These are phyloP conservation scores for Fremontodendron californicum DNA, from an alignment of 345 rosid species.

Conservation along the genomic window DNA sequence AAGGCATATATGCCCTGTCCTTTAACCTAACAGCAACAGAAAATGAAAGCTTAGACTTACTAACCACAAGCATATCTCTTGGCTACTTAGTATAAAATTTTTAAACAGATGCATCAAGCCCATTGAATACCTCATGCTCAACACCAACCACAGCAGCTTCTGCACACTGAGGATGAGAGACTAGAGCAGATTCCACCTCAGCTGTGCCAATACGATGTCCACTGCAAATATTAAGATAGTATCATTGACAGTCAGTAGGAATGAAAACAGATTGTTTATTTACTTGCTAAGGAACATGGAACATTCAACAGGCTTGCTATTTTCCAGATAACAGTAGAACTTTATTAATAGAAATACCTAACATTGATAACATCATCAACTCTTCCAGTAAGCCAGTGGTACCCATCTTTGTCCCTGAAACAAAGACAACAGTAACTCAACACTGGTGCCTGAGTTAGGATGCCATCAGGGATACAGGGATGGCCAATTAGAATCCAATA, in stretches of 20 bases:
- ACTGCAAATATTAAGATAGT: conserved; percentile 39
- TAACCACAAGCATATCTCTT: background rate
- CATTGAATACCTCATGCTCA: conserved; percentile 73
- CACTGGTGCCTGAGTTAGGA: background rate
- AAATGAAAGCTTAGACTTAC: conserved; percentile 10
- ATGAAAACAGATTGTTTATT: background rate
- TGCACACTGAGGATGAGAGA: conserved; percentile 89
- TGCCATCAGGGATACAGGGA: background rate
- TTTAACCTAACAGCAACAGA: conserved; percentile 55
- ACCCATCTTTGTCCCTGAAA: conserved; percentile 94
- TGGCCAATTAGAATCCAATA: background rate
- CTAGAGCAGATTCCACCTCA: conserved; percentile 99
- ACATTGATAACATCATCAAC: conserved; percentile 99
- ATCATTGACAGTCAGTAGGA: background rate
- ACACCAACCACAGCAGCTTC: conserved; percentile 98
- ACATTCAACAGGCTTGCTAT: background rate
- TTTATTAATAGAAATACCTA: conserved; percentile 45
- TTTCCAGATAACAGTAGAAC: background rate
- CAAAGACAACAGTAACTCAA: conserved; percentile 19
- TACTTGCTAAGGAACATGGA: background rate
- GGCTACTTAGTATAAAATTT: background rate
- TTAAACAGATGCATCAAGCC: background rate
- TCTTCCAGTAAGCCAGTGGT: conserved; percentile 96
- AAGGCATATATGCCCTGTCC: conserved; percentile 99
- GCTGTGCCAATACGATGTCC: conserved; percentile 99